A percentile compares a stretch with the other conserved stretches of the same genome.
phyloP scores from a whole-genome alignment of 306 rosid species.

The Malus sylvestris region DNA sequence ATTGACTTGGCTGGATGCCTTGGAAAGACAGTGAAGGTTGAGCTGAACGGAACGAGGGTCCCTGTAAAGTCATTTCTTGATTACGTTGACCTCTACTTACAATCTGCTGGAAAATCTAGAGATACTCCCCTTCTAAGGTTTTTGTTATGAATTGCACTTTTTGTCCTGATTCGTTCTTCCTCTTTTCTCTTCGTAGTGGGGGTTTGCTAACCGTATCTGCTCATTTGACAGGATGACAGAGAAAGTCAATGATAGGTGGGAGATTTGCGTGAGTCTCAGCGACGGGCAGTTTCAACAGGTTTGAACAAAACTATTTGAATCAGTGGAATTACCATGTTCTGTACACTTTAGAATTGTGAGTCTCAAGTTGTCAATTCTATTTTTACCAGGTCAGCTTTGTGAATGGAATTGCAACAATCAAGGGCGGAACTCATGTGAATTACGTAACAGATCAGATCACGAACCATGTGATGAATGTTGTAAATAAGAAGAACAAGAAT shows the following conservation, averaged over 20 bases:
- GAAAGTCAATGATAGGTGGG: conserved; percentile 88
- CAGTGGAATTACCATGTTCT: not conserved
- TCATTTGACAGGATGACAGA: conserved; percentile 43
- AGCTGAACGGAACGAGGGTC: conserved; percentile 53
- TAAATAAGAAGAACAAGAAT: conserved; percentile 86
- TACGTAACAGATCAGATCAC: conserved; percentile 75
- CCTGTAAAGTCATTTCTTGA: conserved; percentile 64
- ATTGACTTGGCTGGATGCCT: conserved; percentile 93
- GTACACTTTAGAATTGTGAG: not conserved
- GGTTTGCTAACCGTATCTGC: conserved; percentile 7
- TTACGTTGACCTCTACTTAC: conserved; percentile 74
- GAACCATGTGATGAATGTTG: conserved; percentile 60
- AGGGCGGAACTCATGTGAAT: conserved; percentile 97
- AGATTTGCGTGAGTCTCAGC: conserved; percentile 71
- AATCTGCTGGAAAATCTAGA: conserved; percentile 46
- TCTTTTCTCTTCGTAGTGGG: not conserved
- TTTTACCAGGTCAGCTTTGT: conserved; percentile 81
- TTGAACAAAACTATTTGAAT: conserved; percentile 1
- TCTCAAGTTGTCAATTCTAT: not conserved
- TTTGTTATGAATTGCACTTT: not conserved
- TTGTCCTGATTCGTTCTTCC: not conserved
- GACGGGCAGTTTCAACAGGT: conserved; percentile 99
- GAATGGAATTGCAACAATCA: conserved; percentile 73
- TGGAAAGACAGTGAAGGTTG: conserved; percentile 86
- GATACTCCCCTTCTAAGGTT: conserved; percentile 62